Conservation (phyloP, 331 rosid genomes). For the Quercus tomentella region DNA sequence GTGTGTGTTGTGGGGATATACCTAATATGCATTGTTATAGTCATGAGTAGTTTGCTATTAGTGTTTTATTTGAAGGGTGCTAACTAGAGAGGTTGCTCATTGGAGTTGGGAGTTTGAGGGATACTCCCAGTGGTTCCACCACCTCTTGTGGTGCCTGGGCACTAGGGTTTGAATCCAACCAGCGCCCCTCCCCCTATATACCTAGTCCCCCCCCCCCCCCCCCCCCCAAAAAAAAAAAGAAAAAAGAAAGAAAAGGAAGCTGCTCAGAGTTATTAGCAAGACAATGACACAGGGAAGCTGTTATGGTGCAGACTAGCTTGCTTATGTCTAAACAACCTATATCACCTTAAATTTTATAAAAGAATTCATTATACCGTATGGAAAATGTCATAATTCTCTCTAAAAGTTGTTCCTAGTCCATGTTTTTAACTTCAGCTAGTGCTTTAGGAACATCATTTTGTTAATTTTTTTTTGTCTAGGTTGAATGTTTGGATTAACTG, state of each 20-base stretch:
- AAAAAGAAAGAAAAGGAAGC: not conserved
- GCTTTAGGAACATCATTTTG: not conserved
- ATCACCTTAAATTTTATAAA: not conserved
- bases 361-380: not conserved
- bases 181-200: too few relatives aligned
- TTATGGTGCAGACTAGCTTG: not conserved
- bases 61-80: not conserved
- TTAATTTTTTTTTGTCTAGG: not conserved
- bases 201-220: too few relatives aligned
- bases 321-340: not conserved
- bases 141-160: too few relatives aligned
- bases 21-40: not conserved
- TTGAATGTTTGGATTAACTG: not conserved
- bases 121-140: too few relatives aligned
- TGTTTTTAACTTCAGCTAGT: not conserved
- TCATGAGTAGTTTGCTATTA: not conserved
- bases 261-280: not conserved
- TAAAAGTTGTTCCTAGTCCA: not conserved
- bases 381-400: not conserved
- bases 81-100: not conserved
- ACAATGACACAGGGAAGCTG: not conserved
- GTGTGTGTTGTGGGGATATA: not conserved
- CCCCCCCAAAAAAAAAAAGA: too few relatives aligned
- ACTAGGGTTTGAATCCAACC: too few relatives aligned
- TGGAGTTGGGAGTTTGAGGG: too few relatives aligned